Evolutionary conservation across 2,329 filamentous ascomycete species (phyloP), one percentile per base, ranked within the genome.

Genomic region (Exophiala sp.): DNA sequence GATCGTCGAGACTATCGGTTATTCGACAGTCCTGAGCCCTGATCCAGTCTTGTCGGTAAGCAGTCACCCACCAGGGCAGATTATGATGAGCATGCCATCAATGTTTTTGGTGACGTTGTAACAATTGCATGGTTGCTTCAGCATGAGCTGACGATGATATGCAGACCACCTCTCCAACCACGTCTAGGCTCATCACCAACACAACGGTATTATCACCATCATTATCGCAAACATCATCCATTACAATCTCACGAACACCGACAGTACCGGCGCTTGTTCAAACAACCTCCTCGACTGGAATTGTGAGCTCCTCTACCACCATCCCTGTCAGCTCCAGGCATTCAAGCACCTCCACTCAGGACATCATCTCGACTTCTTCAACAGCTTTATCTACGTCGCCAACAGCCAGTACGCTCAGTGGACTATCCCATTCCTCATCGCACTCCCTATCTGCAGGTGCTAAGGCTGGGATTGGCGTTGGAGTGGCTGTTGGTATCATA

Each of bases 401-500:
- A 12, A 42, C 45, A 10, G 38, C 51, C 7, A 12, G 14, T 32
- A 41, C 36, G 12, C 18, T 47, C 36, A 47, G 24, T 45, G 36
- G 16, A n/a, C 46, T 50, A 38, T 38, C 53, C 6, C 24, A 46
- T 16, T 54, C 53, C 16, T 18, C 51, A 4, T 50, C 51, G 11
- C 18, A 46, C 16, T 52, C 55, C 16, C 53, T 62, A 5, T 58
- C 60, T 20, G 48, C 55, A 1, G 60, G 55, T 24, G 55, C 52
- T 2, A 62, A 60, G 29, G 57, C 58, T 38, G 60, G 60, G 5
- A 59, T 62, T 14, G 60, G 54, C 18, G 20, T 62, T 16, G 60
- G 57, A 3, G 60, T 58, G 18, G 51, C 48, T 11, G 24, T 61
- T 3, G 52, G 47, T 6, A 54, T 55, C 9, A 47, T 57, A 21